Evolutionary conservation across 306 rosid species (phyloP), one percentile per base, ranked within the genome.

Genomic region (Casuarina glauca): DNA sequence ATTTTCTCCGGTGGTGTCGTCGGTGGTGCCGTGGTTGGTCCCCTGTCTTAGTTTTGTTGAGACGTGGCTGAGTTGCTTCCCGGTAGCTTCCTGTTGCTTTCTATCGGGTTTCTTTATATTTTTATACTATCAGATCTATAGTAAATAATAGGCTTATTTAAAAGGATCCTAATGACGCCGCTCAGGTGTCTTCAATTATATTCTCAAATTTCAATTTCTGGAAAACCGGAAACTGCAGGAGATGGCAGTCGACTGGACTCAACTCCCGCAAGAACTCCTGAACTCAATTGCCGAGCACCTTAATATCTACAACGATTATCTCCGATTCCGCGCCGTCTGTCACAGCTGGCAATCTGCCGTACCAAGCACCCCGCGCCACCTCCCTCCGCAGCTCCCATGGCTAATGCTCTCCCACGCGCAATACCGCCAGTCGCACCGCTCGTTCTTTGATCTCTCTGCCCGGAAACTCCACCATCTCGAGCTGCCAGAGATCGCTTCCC

Each of bases 321-420:
- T 92, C 79, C 87, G 87, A 74, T 87, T 87, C 76, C 83, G 91
- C 36, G 75, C 48, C 48, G 86, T 87, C 1, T 90, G 92, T 52
- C 81, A 62, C 16, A 87, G 73, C 66, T 90, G 90, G 87, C 88
- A 81, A 36, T 71, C 81, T 19, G 83, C 83, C 12, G 55, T 82
- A 42, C 86, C 87, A 10, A 66, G 76, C 69, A 78, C 49, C 64
- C 97, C 96, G 41, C 41, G 17, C 45, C 84, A 84, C 72, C 97
- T 92, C 26, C 91, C 90, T 58, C 90, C 91, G 3, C 96, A 90
- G 46, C 92, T 87, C 45, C 97, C 96, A 0, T 90, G 89, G 79
- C 92, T 90, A 61, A 83, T 92, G 84, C 89, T 92, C n/a, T 87
- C 93, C 54, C 83, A 60, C 4, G 69, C 73, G 19, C 79, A 64